Evolutionary conservation across 495 filamentous ascomycete genomes (phyloP).

Genomic region (Aspergillus cavernicola): DNA sequence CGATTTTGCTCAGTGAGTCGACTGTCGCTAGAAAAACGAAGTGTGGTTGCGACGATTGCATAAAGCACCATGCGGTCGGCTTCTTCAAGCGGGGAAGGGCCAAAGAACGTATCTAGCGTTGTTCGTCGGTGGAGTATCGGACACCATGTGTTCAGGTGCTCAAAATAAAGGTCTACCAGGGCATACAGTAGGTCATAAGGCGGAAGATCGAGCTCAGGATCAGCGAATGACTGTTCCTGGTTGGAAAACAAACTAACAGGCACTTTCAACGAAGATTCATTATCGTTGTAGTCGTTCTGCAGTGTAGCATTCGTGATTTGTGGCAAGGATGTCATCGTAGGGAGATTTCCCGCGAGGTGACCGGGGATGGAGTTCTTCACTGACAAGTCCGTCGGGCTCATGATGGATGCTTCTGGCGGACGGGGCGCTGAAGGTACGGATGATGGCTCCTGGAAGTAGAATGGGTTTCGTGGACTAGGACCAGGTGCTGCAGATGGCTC

Average conservation of each 20-base stretch:
- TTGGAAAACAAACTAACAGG: conserved; percentile 41
- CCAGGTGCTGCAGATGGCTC: conserved; percentile 38
- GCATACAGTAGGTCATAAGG: conserved; percentile 81
- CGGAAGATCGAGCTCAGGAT: conserved; percentile 72
- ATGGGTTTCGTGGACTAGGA: conserved; percentile 33
- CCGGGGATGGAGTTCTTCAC: conserved; percentile 26
- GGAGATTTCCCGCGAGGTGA: conserved; percentile 21
- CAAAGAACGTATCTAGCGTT: conserved; percentile 79
- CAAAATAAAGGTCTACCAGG: conserved; percentile 82
- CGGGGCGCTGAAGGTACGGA: conserved; percentile 25
- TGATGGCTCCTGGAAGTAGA: conserved; percentile 38
- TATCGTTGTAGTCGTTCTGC: conserved; percentile 37
- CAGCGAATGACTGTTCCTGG: conserved; percentile 41
- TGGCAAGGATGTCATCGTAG: conserved; percentile 22
- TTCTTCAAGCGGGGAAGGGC: conserved; percentile 68
- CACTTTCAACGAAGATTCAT: conserved; percentile 43
- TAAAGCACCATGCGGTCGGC: conserved; percentile 79
- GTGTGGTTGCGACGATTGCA: conserved; percentile 79
- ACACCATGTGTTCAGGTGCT: conserved; percentile 88
- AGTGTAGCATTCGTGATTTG: conserved; percentile 19
- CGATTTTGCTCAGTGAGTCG: conserved; percentile 68
- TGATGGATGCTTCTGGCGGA: conserved; percentile 31
- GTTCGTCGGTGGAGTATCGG: conserved; percentile 80
- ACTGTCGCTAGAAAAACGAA: conserved; percentile 74
- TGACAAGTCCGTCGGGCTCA: conserved; percentile 37